Evolutionary conservation across 164 flowering plant genomes (phyloP).

Genomic region (Liriodendron chinense): DNA sequence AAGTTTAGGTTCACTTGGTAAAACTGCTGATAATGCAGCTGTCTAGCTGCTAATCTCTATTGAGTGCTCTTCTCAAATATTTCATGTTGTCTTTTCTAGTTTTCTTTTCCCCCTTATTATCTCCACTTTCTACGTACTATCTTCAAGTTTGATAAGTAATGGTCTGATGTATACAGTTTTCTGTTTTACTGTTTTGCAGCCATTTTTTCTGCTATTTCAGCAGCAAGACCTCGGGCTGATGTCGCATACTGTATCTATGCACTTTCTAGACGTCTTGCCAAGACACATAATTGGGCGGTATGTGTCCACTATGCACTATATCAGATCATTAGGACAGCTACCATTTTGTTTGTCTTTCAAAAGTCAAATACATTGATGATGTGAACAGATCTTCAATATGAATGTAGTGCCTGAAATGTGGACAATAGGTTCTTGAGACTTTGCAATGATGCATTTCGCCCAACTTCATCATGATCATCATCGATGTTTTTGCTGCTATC

Average conservation of each 20-base stretch:
- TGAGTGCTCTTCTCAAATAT: too few species aligned
- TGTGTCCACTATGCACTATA: conserved; percentile 8
- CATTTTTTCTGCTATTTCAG: conserved; percentile 75
- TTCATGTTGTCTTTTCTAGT: too few species aligned
- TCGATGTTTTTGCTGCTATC: too few species aligned
- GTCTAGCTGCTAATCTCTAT: too few species aligned
- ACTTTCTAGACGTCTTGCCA: conserved; percentile 73
- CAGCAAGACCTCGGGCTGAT: conserved; percentile 89
- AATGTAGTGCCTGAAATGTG: not conserved
- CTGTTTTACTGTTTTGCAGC: conserved; percentile 38
- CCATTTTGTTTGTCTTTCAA: too few species aligned
- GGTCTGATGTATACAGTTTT: not conserved
- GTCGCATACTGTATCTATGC: conserved; percentile 92
- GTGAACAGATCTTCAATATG: not conserved
- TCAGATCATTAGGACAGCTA: not conserved
- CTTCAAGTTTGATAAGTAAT: not conserved
- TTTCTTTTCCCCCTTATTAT: too few species aligned
- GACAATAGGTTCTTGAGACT: too few species aligned
- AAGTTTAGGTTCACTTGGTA: too few species aligned
- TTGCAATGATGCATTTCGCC: too few species aligned
- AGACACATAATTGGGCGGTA: conserved; percentile 93
- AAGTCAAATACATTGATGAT: not conserved
- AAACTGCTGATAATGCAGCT: too few species aligned
- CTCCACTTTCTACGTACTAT: not conserved
- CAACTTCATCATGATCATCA: too few species aligned